These are phyloP conservation scores for Claviceps sp. DNA, from an alignment of 2,329 filamentous ascomycete species.

Conservation along the genomic window DNA sequence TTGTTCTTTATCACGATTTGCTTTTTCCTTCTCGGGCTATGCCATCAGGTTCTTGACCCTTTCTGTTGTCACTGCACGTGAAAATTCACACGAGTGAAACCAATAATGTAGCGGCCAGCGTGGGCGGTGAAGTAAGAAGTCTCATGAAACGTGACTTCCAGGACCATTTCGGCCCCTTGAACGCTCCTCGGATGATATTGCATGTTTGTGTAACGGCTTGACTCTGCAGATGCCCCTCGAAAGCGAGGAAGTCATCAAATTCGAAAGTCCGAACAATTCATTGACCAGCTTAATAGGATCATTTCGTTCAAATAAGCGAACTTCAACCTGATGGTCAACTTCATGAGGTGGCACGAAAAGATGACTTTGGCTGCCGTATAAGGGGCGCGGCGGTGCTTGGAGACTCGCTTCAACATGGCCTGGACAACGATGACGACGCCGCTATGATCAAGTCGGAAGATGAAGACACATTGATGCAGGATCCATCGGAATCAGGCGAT, in stretches of 20 bases:
- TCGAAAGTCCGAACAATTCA: not conserved
- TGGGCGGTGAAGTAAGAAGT: not conserved
- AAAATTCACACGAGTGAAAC: not conserved
- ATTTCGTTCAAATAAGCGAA: conserved; percentile 70
- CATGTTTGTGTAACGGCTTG: not conserved
- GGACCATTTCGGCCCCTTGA: not conserved
- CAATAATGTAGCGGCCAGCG: not conserved
- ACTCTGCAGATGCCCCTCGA: not conserved
- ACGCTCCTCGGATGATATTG: not conserved
- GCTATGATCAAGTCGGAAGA: conserved; percentile 26
- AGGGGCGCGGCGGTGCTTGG: conserved; percentile 68
- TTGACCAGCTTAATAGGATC: conserved; percentile 38
- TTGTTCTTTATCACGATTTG: not conserved
- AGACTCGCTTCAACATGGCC: conserved; percentile 27
- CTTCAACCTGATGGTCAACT: conserved; percentile 56
- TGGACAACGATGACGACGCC: conserved; percentile 17
- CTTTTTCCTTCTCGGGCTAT: not conserved
- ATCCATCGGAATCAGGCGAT: conserved; percentile 10
- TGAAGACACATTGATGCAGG: conserved; percentile 23
- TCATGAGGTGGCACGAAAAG: conserved; percentile 61
- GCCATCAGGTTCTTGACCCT: not conserved
- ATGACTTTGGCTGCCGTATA: conserved; percentile 67
- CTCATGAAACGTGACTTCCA: not conserved
- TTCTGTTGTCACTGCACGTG: not conserved
- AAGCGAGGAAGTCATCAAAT: not conserved